Evolutionary conservation across 306 rosid genomes (phyloP), one percentile per base, ranked within the genome.

Genomic region (Luffa acutangula): DNA sequence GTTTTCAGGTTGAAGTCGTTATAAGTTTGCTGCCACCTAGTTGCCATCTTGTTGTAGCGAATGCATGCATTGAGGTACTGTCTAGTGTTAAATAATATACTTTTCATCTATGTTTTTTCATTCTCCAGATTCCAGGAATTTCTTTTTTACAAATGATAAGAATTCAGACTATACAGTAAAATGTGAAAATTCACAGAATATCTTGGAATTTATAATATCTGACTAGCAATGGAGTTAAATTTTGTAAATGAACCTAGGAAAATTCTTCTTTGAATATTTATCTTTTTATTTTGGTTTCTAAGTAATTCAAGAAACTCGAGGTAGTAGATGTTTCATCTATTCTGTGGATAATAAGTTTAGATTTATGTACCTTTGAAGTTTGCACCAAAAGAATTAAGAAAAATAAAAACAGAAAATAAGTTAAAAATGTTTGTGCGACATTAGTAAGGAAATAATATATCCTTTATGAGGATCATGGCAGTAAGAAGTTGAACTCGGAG

Each of bases 21-120:
- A 85, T 95, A 82, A 95, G 98, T 86, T 81, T 95, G 82, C 87
- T 95, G 69, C 97, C 97, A 3, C 53, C 97, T 17, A 85, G 90
- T 87, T 95, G 89, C 85, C 98, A 95, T 83, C 46, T 83, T 70
- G 74, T 79, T n/a, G 90, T 91, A 65, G 98, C 97, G 79, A 90
- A 91, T 80, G 93, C 92, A 79, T 95, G 98, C 87, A 85, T 92
- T 31, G 89, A 95, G 98, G 98, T 95, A 84, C 62, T 72, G 46
- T n/a, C n/a, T 77, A 43, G 49, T 77, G 76, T 83, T 83, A 20
- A 78, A 67, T 76, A 59, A 64, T 80, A 72, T 25, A 31, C 14
- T 25, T 72, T 66, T 70, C 48, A 48, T 34, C 21, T 17, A 15
- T 33, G 43, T 17, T 49, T 3, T 53, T 52, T 64, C 53, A n/a